Conservation (phyloP, 441 rosid species). For the Francoa sonchifolia region DNA sequence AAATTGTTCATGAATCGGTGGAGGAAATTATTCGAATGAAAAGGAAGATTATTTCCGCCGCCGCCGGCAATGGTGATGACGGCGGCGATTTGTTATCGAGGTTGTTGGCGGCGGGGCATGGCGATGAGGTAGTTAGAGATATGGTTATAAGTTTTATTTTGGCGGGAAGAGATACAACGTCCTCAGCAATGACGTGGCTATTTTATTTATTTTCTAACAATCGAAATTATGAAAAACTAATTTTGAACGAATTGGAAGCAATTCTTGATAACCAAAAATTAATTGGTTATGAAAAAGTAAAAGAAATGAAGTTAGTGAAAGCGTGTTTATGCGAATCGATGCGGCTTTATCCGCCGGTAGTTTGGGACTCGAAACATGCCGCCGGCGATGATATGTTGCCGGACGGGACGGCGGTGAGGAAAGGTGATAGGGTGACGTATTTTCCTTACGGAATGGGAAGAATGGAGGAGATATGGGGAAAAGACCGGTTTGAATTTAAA, state of each 20-base stretch:
- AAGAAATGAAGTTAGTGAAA: conserved; percentile 28
- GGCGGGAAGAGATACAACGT: conserved; percentile 53
- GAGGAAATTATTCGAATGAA: conserved; percentile 25
- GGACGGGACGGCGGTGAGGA: conserved; percentile 31
- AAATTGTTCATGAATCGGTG: conserved; percentile 32
- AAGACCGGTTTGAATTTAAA: conserved; percentile 30
- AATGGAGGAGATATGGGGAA: conserved; percentile 49
- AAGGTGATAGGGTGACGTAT: conserved; percentile 32
- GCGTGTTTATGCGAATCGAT: conserved; percentile 33
- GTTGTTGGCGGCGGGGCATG: conserved; percentile 38
- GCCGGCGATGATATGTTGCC: conserved; percentile 24
- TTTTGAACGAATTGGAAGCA: conserved; percentile 19
- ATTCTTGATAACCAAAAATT: conserved; percentile 6
- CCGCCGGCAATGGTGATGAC: neutral
- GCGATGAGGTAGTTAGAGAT: conserved; percentile 34
- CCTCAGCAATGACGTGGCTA: conserved; percentile 49
- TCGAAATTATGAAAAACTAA: conserved; percentile 16
- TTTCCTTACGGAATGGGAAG: conserved; percentile 50
- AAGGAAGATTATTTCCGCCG: conserved; percentile 25
- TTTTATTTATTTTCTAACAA: conserved; percentile 34
- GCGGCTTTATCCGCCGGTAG: conserved; percentile 56
- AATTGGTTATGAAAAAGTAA: conserved; percentile 26
- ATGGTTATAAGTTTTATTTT: conserved; percentile 39
- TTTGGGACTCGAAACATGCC: conserved; percentile 49
- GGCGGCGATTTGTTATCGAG: conserved; percentile 38